These are phyloP conservation scores for Lasiodiplodia sp. DNA, from an alignment of 2,329 filamentous ascomycete genomes.

Conservation along the genomic window DNA sequence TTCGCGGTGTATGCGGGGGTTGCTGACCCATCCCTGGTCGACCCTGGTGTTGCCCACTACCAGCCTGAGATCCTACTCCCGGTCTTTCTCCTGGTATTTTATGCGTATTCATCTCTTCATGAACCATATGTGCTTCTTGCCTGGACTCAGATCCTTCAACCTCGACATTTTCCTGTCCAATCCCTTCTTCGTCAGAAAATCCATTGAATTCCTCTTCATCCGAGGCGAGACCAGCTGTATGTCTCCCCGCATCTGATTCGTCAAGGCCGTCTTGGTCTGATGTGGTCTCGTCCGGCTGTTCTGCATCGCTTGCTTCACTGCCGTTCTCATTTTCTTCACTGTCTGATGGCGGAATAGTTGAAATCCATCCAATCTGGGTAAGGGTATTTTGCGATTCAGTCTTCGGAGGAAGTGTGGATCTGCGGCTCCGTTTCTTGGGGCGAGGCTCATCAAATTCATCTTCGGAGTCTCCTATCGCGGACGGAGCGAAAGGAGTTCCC, in stretches of 20 bases:
- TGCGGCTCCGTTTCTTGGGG: slow-evolving; percentile 9
- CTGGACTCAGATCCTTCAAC: background rate
- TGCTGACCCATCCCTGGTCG: background rate
- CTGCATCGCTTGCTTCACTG: background rate
- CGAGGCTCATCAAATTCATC: slow-evolving; percentile 11
- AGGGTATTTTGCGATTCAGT: slow-evolving; percentile 25
- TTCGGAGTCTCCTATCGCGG: background rate
- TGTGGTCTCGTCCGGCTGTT: background rate
- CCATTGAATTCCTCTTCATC: slow-evolving; percentile 18
- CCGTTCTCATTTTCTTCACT: slow-evolving; percentile 2
- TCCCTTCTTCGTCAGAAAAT: slow-evolving; percentile 12
- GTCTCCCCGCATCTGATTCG: background rate
- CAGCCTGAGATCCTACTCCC: background rate
- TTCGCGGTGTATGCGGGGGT: slow-evolving; percentile 18
- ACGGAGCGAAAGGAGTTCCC: background rate
- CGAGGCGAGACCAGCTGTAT: background rate
- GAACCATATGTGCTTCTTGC: background rate
- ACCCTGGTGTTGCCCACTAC: background rate
- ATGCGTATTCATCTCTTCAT: background rate
- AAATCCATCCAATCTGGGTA: slow-evolving; percentile 27
- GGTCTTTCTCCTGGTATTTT: background rate
- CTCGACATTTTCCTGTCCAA: background rate
- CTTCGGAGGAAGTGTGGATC: slow-evolving; percentile 1
- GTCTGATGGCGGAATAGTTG: slow-evolving; percentile 1
- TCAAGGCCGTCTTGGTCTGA: background rate